Base-by-base conservation (phyloP, 2,329 filamentous ascomycete genomes). In the Dothistroma pini region DNA sequence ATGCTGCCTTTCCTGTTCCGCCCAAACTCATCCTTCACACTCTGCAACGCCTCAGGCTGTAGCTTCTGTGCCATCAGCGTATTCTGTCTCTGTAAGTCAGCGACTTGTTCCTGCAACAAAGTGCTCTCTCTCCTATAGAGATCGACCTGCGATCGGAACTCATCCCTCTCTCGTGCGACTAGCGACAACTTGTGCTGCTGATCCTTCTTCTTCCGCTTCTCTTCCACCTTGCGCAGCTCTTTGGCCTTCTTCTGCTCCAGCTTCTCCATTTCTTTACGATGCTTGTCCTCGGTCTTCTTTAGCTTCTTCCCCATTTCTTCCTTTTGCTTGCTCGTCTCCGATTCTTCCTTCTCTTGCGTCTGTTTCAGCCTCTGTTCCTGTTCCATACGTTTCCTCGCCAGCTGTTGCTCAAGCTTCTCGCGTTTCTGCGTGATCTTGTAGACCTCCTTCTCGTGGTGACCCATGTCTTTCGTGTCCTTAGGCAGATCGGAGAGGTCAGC, bases 221-320 rank as follows among this genome's bases (percentile, higher is more conserved):
- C 79, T 64, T 81, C 78, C 19, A 78, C 77, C 52, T 79, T 79
- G 31, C 75, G 72, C 19, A 66, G 63, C 54, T 74, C 73, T 57
- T 72, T 73, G n/a, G 68, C 67, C 47, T 70, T 69, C 57, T 73
- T 72, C 54, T 68, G 65, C 58, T 75, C 75, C 0, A 82, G 81
- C 73, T 87, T 89, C 67, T 78, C 79, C 62, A 85, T 79, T 69
- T 91, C 89, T 60, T 81, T 82, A 60, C 80, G 78, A 53, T 84
- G 84, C 75, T 85, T 86, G 65, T 85, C 82, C 64, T 90, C 84
- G 1, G 89, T 76, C 73, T 87, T 88, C 63, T 78, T 77, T 51
- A 89, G 77, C 69, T 91, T 87, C 12, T 81, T 81, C 64, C 83
- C 81, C 67, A 87, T 86, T 66, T 86, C 88, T 52, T 86, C 86